Evolutionary conservation across 2,329 filamentous ascomycete genomes (phyloP).

Genomic region (Epichloe festucae): DNA sequence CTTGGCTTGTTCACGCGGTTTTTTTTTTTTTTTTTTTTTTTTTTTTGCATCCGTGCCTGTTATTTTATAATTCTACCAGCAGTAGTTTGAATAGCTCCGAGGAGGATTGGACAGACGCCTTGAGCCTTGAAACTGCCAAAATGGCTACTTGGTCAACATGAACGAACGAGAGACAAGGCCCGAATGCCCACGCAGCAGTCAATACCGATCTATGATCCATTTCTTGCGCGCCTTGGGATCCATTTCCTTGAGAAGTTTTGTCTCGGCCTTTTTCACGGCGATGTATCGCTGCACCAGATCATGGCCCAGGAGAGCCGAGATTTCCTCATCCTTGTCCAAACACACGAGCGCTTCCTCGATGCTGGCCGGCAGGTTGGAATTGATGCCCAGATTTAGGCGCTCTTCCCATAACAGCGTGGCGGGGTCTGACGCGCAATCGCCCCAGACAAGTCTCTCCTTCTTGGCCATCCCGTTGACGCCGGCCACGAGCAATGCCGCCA

Average conservation of each 20-base stretch:
- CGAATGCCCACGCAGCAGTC: neutral
- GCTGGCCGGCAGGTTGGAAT: conserved; percentile 36
- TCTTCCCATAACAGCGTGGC: conserved; percentile 33
- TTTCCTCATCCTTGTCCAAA: conserved; percentile 32
- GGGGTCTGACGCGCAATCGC: conserved; percentile 44
- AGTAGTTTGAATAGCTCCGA: no score
- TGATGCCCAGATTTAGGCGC: conserved; percentile 40
- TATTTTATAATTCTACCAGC: neutral
- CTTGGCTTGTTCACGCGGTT: no score
- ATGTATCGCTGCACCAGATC: conserved; percentile 44
- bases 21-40: no score
- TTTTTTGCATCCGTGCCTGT: neutral
- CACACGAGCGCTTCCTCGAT: conserved; percentile 41
- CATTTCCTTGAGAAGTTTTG: conserved; percentile 30
- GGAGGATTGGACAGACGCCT: no score
- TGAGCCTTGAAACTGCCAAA: no score
- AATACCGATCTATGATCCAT: conserved; percentile 56
- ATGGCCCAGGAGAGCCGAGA: conserved; percentile 33
- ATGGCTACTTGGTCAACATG: no score
- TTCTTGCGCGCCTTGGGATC: conserved; percentile 29
- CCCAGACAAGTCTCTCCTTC: conserved; percentile 28
- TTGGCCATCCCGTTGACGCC: conserved; percentile 15
- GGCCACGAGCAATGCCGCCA: conserved; percentile 20
- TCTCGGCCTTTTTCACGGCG: conserved; percentile 46
- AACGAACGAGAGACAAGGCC: no score